These are phyloP conservation scores for Cladobotryum mycophilum DNA, from an alignment of 2,329 filamentous ascomycete genomes.

Conservation along the genomic window DNA sequence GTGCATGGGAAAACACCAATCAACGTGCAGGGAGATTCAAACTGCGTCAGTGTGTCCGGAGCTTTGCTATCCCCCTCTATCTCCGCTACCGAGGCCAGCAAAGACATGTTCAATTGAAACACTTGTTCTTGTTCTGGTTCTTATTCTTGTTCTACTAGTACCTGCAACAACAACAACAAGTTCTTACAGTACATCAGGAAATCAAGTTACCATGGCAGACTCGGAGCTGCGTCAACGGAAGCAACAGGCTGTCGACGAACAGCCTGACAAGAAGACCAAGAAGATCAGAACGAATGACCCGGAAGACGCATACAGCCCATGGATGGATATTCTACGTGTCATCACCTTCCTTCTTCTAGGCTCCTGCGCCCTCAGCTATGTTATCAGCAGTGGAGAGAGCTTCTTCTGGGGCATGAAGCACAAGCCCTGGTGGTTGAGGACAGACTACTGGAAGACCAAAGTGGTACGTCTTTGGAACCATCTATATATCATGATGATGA, in stretches of 20 bases:
- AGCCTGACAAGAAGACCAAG: constrained; percentile 20
- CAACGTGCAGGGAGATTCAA: no score
- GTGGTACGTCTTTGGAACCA: constrained; percentile 43
- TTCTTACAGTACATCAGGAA: no score
- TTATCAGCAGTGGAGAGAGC: constrained; percentile 64
- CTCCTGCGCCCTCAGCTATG: constrained; percentile 66
- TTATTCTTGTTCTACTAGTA: no score
- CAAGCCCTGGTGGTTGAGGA: constrained; percentile 55
- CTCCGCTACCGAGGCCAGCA: no score
- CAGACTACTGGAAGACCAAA: constrained; percentile 52
- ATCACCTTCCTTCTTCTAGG: constrained; percentile 60
- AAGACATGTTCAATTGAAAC: no score
- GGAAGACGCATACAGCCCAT: constrained; percentile 55
- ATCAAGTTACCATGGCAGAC: constrained; percentile 27
- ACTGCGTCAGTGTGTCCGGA: no score
- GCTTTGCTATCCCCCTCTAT: no score
- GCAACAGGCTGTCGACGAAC: constrained; percentile 22
- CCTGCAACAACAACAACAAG: no score
- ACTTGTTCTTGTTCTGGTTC: no score
- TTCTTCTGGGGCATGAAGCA: constrained; percentile 60
- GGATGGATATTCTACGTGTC: constrained; percentile 64
- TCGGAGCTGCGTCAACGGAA: constrained; percentile 41
- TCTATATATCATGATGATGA: not conserved
- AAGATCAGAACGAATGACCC: constrained; percentile 22
- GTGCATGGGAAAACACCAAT: no score